Evolutionary conservation across 768 basidiomycete genomes (phyloP), one percentile per base, ranked within the genome.

Genomic region (Pseudohyphozyma bogoriensis): DNA sequence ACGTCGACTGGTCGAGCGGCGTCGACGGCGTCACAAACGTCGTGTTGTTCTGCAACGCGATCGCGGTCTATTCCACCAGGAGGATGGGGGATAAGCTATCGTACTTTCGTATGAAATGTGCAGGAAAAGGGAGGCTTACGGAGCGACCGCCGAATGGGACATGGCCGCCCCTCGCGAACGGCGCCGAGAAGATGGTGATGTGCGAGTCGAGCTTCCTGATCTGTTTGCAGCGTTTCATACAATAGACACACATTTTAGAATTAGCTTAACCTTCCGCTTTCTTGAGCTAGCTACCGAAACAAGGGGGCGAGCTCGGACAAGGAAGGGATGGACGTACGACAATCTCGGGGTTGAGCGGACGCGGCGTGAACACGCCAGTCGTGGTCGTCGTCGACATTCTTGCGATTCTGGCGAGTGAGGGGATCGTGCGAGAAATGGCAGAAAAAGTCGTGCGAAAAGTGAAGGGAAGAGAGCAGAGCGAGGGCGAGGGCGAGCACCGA

Each of bases 1-100:
- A 84, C 4, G 87, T 89, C 31, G 82, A 81, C 4, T 76, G 74
- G 39, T 81, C 80, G 55, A 87, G 74, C 1, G 86, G 85, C 11
- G 85, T 85, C 1, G 87, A 89, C 0, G 86, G 88, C n/a, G 89
- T 76, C 16, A 90, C 77, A 82, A 87, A 91, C 31, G 91, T 82
- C 16, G 80, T 83, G 39, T 84, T 83, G 52, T 80, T 78, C 40
- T 74, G 73, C 28, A 91, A 77, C 73, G 79, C 81, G 67, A 92
- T 77, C 0, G 88, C 90, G 0, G 89, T 92, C 10, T 87, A 15
- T 35, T 32, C 31, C 18, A 39, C 8, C n/a, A 29, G 15, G 33
- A 20, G 1, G 13, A 12, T 3, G 5, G 20, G 2, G 18, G 1
- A 8, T 44, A 33, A 39, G 12, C 26, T 11, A 5, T 31, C 16